Evolutionary conservation across 2,329 filamentous ascomycete genomes (phyloP).

Genomic region (Chalaropsis thielavioides): DNA sequence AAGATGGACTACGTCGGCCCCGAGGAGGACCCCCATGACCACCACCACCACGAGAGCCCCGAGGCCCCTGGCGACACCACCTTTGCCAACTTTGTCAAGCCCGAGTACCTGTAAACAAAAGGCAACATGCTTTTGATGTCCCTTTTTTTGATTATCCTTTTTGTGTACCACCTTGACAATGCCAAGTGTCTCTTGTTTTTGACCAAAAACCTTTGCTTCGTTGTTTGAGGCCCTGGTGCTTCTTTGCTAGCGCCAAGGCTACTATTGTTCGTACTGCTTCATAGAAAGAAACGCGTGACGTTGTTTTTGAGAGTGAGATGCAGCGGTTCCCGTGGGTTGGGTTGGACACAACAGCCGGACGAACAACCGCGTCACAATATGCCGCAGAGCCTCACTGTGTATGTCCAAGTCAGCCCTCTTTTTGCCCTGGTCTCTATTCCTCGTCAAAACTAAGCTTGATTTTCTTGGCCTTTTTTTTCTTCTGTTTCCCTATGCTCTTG

Average conservation of each 20-base stretch:
- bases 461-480: conserved; percentile 45
- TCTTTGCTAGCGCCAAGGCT: background rate
- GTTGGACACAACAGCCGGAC: background rate
- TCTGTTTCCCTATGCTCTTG: conserved; percentile 19
- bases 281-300: conserved; percentile 7
- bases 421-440: conserved; percentile 29
- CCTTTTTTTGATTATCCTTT: conserved; percentile 3
- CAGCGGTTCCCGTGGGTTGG: background rate
- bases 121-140: background rate
- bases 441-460: conserved; percentile 55
- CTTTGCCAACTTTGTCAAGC: conserved; percentile 90
- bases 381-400: background rate
- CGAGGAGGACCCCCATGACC: conserved; percentile 52
- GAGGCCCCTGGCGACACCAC: conserved; percentile 65
- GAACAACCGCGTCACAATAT: background rate
- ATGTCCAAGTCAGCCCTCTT: background rate
- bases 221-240: background rate
- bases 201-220: background rate
- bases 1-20: conserved; percentile 96
- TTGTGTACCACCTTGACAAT: conserved; percentile 5
- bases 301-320: conserved; percentile 4
- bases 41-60: conserved; percentile 49
- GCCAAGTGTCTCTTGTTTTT: conserved; percentile 10
- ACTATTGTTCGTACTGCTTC: conserved; percentile 3
- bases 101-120: conserved; percentile 65